These are phyloP conservation scores for Hondaea fermentalgiana DNA, from an alignment of 108 stramenopile genomes.

Conservation along the genomic window DNA sequence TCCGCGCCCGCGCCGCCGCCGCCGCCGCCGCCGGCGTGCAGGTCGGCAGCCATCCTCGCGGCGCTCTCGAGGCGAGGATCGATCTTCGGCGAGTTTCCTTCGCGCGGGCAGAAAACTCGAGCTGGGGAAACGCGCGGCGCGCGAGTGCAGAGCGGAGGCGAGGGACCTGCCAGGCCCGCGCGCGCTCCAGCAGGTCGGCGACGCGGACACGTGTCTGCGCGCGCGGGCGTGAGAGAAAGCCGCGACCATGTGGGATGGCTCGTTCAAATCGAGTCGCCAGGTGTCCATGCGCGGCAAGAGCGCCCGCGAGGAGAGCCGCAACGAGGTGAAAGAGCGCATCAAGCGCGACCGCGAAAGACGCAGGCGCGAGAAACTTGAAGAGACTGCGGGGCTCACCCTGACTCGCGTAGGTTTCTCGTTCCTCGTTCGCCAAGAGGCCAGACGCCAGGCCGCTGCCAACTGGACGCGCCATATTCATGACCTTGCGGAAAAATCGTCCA, in stretches of 20 bases:
- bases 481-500: neutral
- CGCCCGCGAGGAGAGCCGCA: neutral
- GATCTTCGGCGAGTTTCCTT: too few species aligned
- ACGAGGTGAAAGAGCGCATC: neutral
- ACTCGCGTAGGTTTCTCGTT: neutral
- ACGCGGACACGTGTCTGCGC: too few species aligned
- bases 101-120: too few species aligned
- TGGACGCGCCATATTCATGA: neutral
- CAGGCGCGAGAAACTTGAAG: neutral
- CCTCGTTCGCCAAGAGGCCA: neutral
- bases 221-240: too few species aligned
- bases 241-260: neutral
- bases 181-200: too few species aligned
- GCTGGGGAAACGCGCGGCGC: too few species aligned
- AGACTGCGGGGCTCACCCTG: neutral
- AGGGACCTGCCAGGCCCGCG: too few species aligned
- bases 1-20: neutral
- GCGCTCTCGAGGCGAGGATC: too few species aligned
- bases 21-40: too few species aligned
- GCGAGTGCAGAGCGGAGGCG: too few species aligned
- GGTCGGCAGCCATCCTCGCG: too few species aligned
- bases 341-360: neutral
- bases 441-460: neutral
- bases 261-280: neutral
- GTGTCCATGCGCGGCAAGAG: slow-evolving; percentile 8